A percentile compares a stretch with the other conserved stretches of the same genome.
Evolutionary conservation across 768 basidiomycete genomes (phyloP).

Genomic region (Lactifluus hygrophoroides): DNA sequence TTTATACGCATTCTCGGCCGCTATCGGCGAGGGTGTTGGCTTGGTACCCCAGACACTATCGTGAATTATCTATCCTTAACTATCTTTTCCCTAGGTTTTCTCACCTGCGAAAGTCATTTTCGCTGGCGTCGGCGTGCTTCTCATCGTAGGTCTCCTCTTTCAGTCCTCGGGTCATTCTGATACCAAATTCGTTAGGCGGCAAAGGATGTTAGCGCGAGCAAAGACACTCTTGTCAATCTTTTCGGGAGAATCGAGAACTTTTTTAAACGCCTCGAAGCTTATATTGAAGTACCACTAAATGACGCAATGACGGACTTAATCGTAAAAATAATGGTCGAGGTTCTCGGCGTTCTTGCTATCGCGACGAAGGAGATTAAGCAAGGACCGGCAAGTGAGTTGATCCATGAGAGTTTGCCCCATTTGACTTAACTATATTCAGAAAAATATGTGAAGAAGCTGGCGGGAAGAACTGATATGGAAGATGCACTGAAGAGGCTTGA

Average conservation of each 20-base stretch:
- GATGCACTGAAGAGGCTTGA: background rate
- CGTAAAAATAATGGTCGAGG: background rate
- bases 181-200: background rate
- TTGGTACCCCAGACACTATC: background rate
- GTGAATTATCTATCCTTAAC: too few relatives aligned
- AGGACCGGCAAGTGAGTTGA: background rate
- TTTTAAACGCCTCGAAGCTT: background rate
- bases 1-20: background rate
- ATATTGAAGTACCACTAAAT: background rate
- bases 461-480: background rate
- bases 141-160: background rate
- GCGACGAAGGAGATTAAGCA: background rate
- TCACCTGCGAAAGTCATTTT: background rate
- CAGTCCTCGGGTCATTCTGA: background rate
- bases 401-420: background rate
- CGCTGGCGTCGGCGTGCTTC: background rate
- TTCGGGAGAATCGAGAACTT: background rate
- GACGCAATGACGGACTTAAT: background rate
- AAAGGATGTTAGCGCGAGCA: background rate
- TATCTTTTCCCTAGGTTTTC: background rate
- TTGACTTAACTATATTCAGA: background rate
- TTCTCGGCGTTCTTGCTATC: background rate
- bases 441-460: background rate
- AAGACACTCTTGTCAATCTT: background rate
- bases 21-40: background rate